Evolutionary conservation across 2,329 filamentous ascomycete species (phyloP), one percentile per base, ranked within the genome.

Genomic region (Xylaria sp.): DNA sequence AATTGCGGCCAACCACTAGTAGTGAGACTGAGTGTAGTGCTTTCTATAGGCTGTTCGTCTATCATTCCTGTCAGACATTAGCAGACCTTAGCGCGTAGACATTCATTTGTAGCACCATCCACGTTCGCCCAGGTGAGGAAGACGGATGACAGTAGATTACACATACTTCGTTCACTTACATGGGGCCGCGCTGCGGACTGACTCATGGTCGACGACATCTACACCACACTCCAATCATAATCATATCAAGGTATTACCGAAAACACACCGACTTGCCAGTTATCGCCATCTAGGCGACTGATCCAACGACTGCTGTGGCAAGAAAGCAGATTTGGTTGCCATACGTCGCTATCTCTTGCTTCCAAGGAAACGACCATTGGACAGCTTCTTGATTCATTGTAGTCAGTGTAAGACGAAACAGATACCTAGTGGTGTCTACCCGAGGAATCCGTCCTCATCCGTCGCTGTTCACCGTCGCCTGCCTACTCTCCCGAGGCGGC

Each of bases 241-340:
- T 12, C 56, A 48, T n/a, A 25, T 10, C 28, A 46, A 46, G 23
- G 55, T 58, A 58, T 32, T 39, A 48, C 56, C 56, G 39, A 58
- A n/a, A 58, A 46, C 56, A 32, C 39, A 46, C 39, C 39, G 39
- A 58, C 39, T 28, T 9, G n/a, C 56, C 15, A n/a, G 56, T 20
- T 39, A 44, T 13, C 12, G 44, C 9, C 15, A 18, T 44, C 37
- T 20, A 44, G 23, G 56, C 56, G 39, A 46, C 56, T 46, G 46
- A 32, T 6, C 20, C 37, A 48, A 10, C 56, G 4, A 13, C 32
- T n/a, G 10, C 8, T 23, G n/a, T 39, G 13, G 52, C 48, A 20
- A 20, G 54, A 56, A 41, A 37, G 34, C 7, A n/a, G n/a, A n/a
- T n/a, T n/a, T n/a, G n/a, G n/a, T n/a, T 23, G 18, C 18, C 37